A percentile compares a stretch with the other conserved stretches of the same genome.
Conservation (phyloP, 2,329 filamentous ascomycete species). For the Stagonosporopsis vannaccii region DNA sequence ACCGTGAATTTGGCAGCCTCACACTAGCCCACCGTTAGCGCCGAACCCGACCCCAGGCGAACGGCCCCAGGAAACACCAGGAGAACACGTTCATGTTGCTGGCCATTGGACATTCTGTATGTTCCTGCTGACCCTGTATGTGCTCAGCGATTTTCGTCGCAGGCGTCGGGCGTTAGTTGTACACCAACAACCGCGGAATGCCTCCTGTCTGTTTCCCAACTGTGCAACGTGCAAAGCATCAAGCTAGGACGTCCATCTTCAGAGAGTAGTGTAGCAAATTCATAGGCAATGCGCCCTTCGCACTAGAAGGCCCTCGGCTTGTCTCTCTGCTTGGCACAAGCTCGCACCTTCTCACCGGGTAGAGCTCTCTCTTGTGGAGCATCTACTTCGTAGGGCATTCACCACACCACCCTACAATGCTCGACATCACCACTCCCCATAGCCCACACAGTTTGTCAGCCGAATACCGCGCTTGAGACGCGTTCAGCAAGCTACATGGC, state of each 20-base stretch:
- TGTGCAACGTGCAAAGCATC: no score
- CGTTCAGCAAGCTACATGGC: constrained; percentile 4
- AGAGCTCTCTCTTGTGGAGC: not conserved
- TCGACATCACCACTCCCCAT: constrained; percentile 12
- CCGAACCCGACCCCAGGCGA: not conserved
- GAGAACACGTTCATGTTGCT: not conserved
- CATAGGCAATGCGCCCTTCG: not conserved
- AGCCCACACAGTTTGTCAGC: constrained; percentile 9
- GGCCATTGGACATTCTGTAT: no score
- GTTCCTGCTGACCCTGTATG: no score
- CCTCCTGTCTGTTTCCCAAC: no score
- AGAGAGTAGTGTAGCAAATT: not conserved
- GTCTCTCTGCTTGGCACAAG: not conserved
- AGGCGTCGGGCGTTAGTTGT: not conserved
- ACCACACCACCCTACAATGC: constrained; percentile 3
- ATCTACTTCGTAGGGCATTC: not conserved
- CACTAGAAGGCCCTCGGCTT: not conserved
- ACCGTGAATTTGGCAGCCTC: constrained; percentile 7
- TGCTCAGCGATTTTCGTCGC: not conserved
- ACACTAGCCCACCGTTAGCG: not conserved
- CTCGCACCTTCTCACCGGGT: not conserved
- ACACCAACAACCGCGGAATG: no score
- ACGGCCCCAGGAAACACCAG: not conserved
- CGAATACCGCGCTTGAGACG: constrained; percentile 4
- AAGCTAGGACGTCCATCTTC: not conserved